Evolutionary conservation across 2,329 filamentous ascomycete species (phyloP).

Genomic region (Pyrenophora tritici-repentis): DNA sequence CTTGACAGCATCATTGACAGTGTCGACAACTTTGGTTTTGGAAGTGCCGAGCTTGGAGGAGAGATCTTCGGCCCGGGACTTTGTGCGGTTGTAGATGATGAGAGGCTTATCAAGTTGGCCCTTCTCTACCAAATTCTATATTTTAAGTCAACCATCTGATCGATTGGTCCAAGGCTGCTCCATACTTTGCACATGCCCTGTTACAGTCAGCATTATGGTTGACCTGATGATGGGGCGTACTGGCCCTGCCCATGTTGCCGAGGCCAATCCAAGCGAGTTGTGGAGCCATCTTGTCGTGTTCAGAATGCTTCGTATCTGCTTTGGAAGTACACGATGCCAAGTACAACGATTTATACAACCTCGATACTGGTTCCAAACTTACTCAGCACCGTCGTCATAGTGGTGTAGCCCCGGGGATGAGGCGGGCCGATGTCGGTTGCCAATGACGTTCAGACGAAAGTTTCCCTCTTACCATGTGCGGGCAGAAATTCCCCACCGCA

Average conservation of each 20-base stretch:
- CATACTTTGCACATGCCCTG: slow-evolving; percentile 72
- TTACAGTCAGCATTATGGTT: slow-evolving; percentile 5
- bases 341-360: neutral
- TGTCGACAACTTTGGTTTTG: slow-evolving; percentile 67
- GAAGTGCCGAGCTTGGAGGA: slow-evolving; percentile 62
- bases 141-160: no score
- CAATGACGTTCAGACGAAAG: slow-evolving; percentile 20
- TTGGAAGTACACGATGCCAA: neutral
- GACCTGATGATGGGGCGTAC: slow-evolving; percentile 31
- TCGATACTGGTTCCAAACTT: neutral
- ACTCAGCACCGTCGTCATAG: slow-evolving; percentile 2
- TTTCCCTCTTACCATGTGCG: slow-evolving; percentile 7
- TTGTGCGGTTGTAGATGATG: slow-evolving; percentile 80
- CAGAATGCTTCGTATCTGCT: slow-evolving; percentile 2
- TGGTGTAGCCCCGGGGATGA: slow-evolving; percentile 9
- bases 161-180: neutral
- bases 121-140: slow-evolving; percentile 76
- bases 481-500: slow-evolving; percentile 6
- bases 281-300: slow-evolving; percentile 43
- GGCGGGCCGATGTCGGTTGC: slow-evolving; percentile 20
- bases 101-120: slow-evolving; percentile 72
- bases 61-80: slow-evolving; percentile 67
- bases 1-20: slow-evolving; percentile 68
- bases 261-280: slow-evolving; percentile 79
- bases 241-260: slow-evolving; percentile 83